Percentiles rank a stretch among this genome's conserved stretches.
Evolutionary conservation across 768 basidiomycete genomes (phyloP).

Genomic region (Pleurotus eryngii): DNA sequence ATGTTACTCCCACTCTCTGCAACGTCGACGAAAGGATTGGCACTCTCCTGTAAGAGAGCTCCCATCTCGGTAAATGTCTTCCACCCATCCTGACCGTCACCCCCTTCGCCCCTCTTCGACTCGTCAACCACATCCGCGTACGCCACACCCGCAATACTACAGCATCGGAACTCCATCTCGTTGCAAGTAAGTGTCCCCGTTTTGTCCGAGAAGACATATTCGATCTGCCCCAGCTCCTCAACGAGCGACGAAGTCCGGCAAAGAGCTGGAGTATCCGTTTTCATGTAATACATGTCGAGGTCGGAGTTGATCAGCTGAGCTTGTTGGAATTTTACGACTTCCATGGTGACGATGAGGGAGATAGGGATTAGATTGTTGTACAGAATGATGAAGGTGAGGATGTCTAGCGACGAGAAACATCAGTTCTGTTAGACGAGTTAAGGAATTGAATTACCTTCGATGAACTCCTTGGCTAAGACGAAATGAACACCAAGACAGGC

Average conservation of each 20-base stretch:
- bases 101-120: constrained; percentile 62
- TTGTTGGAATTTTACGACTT: constrained; percentile 98
- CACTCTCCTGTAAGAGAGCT: constrained; percentile 45
- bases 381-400: constrained; percentile 96
- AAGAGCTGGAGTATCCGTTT: constrained; percentile 92
- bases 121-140: constrained; percentile 95
- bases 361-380: constrained; percentile 99
- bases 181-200: constrained; percentile 95
- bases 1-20: constrained; percentile 28
- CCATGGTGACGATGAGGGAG: constrained; percentile 98
- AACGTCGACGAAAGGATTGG: constrained; percentile 59
- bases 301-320: constrained; percentile 96
- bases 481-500: constrained; percentile 6
- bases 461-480: constrained; percentile 63
- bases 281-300: constrained; percentile 96
- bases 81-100: constrained; percentile 63
- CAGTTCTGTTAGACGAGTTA: background rate
- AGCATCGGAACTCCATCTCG: constrained; percentile 96
- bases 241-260: constrained; percentile 98
- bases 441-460: constrained; percentile 59
- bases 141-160: constrained; percentile 81
- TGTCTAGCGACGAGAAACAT: constrained; percentile 48
- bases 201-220: constrained; percentile 94
- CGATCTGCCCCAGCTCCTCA: constrained; percentile 97
- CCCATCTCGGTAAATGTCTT: constrained; percentile 77